phyloP scores from a whole-genome alignment of 352 stramenopile species.

The Peronospora destructor region DNA sequence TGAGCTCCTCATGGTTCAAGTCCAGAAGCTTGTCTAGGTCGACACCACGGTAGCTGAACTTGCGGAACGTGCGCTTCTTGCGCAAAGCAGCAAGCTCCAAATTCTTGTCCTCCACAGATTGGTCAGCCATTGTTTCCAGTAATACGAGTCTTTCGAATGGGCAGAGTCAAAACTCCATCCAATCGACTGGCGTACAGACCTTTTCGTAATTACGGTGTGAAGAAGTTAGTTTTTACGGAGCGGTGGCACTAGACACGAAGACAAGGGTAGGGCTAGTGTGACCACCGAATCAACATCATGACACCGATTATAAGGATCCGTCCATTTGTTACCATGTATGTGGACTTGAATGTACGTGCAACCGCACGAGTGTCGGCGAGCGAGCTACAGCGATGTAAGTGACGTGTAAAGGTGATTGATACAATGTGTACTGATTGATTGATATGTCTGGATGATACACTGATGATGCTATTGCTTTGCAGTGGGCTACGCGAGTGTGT shows the following conservation, averaged over 20 bases:
- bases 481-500: slow-evolving; percentile 66
- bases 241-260: not conserved
- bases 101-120: slow-evolving; percentile 55
- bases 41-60: slow-evolving; percentile 99
- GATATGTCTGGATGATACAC: not conserved
- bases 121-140: slow-evolving; percentile 48
- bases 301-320: not conserved
- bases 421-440: not conserved
- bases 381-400: slow-evolving; percentile 62
- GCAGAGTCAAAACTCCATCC: not conserved
- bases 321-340: slow-evolving; percentile 41
- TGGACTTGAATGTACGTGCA: slow-evolving; percentile 66
- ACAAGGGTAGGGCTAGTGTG: no score
- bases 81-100: slow-evolving; percentile 91
- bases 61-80: slow-evolving; percentile 99
- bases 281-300: not conserved
- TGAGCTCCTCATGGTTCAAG: slow-evolving; percentile 99
- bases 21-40: slow-evolving; percentile 99
- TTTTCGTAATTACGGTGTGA: slow-evolving; percentile 19
- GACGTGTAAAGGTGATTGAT: not conserved
- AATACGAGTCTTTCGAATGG: slow-evolving; percentile 24
- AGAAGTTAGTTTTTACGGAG: slow-evolving; percentile 7
- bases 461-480: slow-evolving; percentile 1
- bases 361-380: slow-evolving; percentile 39
- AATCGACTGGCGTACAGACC: slow-evolving; percentile 19